These are phyloP conservation scores for Fraxinus ornus DNA, from an alignment of 305 asterid genomes.

Conservation along the genomic window DNA sequence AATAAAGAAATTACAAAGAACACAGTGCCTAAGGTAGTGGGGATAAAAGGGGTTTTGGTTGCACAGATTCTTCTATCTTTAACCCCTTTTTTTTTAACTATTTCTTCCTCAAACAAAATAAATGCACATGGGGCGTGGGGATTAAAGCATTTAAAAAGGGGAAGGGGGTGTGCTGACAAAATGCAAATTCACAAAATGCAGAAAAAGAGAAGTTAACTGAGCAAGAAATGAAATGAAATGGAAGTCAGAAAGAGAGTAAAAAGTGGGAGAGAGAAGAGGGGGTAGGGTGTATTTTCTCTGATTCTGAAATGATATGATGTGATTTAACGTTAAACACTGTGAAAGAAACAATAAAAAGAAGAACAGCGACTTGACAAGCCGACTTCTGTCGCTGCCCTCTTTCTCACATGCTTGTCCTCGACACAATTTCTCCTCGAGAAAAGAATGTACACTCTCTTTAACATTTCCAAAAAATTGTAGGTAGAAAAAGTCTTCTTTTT, in stretches of 20 bases:
- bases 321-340: constrained; percentile 51
- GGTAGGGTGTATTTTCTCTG: constrained; percentile 27
- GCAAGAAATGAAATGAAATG: constrained; percentile 7
- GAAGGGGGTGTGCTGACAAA: constrained; percentile 7
- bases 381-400: constrained; percentile 25
- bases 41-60: background rate
- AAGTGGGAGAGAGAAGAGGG: constrained; percentile 4
- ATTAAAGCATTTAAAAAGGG: background rate
- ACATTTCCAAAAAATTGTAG: too few relatives aligned
- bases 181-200: constrained; percentile 11
- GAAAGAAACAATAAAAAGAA: constrained; percentile 21
- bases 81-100: background rate
- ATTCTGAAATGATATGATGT: constrained; percentile 59
- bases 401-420: constrained; percentile 24
- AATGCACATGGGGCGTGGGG: constrained; percentile 28
- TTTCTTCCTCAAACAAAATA: constrained; percentile 15
- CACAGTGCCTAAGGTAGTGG: background rate
- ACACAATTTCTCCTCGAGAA: constrained; percentile 8
- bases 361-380: constrained; percentile 63
- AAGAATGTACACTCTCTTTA: too few relatives aligned
- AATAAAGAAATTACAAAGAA: background rate
- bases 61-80: constrained; percentile 25
- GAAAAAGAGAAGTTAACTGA: constrained; percentile 15
- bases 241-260: constrained; percentile 21
- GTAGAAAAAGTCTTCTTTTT: too few relatives aligned